phyloP scores from a whole-genome alignment of 495 filamentous ascomycete species.

The Daldinia vernicosa region DNA sequence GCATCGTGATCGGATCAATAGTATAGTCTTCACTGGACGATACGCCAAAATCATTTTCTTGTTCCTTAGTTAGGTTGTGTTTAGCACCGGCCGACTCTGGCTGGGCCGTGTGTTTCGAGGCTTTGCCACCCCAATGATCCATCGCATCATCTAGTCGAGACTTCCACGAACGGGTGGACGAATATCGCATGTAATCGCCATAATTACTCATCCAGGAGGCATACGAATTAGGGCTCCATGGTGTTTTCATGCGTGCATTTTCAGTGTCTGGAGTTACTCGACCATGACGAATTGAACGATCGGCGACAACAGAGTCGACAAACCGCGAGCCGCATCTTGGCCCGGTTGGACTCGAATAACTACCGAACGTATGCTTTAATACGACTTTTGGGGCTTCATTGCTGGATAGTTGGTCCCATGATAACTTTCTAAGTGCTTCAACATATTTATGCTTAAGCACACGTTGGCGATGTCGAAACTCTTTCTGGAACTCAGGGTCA shows the following conservation, averaged over 20 bases:
- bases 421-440: constrained; percentile 47
- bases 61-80: background rate
- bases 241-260: background rate
- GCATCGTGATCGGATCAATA: constrained; percentile 71
- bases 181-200: background rate
- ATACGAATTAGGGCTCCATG: background rate
- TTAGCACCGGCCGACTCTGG: constrained; percentile 4
- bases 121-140: constrained; percentile 13
- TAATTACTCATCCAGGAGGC: constrained; percentile 9
- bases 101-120: background rate
- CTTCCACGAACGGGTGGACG: constrained; percentile 19
- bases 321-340: constrained; percentile 19
- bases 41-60: background rate
- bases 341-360: constrained; percentile 46
- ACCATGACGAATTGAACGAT: too few relatives aligned
- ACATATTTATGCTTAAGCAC: constrained; percentile 53
- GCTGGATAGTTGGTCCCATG: constrained; percentile 51
- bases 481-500: constrained; percentile 49
- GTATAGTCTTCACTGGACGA: constrained; percentile 49
- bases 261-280: constrained; percentile 7
- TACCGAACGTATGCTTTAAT: constrained; percentile 49
- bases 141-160: constrained; percentile 18
- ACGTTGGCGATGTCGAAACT: constrained; percentile 52
- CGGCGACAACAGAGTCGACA: too few relatives aligned
- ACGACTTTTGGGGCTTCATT: constrained; percentile 42